Evolutionary conservation across 1,284 basidiomycete species (phyloP).

Genomic region (Mrakiaceae sp.): DNA sequence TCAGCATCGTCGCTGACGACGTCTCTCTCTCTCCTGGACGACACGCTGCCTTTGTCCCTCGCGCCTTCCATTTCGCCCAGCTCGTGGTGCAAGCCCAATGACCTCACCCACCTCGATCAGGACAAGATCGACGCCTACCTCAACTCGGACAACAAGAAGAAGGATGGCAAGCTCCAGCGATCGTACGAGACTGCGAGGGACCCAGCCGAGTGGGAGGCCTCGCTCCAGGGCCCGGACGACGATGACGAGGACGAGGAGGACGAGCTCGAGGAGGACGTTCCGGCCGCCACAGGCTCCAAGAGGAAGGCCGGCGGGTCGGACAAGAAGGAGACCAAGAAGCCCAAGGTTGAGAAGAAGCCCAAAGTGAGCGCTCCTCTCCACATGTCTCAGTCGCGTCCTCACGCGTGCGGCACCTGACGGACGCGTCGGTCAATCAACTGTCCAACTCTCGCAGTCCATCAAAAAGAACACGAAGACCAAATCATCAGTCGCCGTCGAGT

Average conservation of each 20-base stretch:
- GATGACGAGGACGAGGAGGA: constrained; percentile 48
- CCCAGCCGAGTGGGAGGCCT: constrained; percentile 61
- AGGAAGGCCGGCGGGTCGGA: constrained; percentile 31
- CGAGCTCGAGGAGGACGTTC: constrained; percentile 45
- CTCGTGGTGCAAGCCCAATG: constrained; percentile 72
- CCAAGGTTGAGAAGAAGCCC: constrained; percentile 18
- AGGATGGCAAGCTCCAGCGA: constrained; percentile 57
- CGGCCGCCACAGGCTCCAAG: constrained; percentile 40
- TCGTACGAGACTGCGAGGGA: constrained; percentile 77
- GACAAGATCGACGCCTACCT: constrained; percentile 80
- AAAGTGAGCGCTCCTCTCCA: constrained; percentile 2
- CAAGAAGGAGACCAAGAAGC: constrained; percentile 25
- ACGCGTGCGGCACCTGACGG: neutral
- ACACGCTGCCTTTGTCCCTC: neutral
- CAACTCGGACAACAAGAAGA: constrained; percentile 51
- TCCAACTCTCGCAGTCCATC: neutral
- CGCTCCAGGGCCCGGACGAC: constrained; percentile 44
- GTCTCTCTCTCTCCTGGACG: neutral
- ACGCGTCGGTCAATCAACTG: neutral
- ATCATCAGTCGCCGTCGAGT: constrained; percentile 11
- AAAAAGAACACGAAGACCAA: constrained; percentile 12
- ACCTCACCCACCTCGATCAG: constrained; percentile 63
- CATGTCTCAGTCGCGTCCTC: neutral
- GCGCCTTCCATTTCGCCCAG: constrained; percentile 36
- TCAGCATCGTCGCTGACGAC: neutral